A percentile compares a stretch with the other conserved stretches of the same genome.
Evolutionary conservation across 164 flowering plant genomes (phyloP).

Genomic region (Chloranthus sessilifolius): DNA sequence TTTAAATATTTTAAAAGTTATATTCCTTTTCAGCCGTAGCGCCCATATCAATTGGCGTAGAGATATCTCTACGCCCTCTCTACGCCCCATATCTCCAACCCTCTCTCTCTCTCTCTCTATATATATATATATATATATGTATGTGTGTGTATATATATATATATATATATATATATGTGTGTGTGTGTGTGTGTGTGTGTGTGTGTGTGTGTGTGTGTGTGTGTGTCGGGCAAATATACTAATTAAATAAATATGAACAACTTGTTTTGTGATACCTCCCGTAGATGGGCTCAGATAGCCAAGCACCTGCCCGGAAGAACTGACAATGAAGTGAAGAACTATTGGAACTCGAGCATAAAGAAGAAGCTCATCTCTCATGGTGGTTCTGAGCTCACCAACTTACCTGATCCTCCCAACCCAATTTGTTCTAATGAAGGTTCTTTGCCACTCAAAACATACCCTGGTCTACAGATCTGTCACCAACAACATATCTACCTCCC

Average conservation of each 20-base stretch:
- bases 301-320: constrained; percentile 88
- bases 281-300: constrained; percentile 94
- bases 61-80: too few relatives aligned
- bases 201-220: too few relatives aligned
- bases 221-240: too few relatives aligned
- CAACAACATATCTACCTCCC: constrained; percentile 25
- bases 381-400: constrained; percentile 10
- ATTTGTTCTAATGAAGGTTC: constrained; percentile 11
- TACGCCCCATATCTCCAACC: too few relatives aligned
- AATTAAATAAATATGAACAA: neutral
- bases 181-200: too few relatives aligned
- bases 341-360: constrained; percentile 90
- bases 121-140: too few relatives aligned
- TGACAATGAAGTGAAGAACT: constrained; percentile 92
- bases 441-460: constrained; percentile 21
- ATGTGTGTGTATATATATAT: too few relatives aligned
- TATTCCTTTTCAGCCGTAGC: too few relatives aligned
- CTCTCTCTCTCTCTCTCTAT: too few relatives aligned
- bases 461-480: constrained; percentile 18
- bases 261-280: constrained; percentile 1
- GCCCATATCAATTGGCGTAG: too few relatives aligned
- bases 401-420: constrained; percentile 18
- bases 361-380: constrained; percentile 56
- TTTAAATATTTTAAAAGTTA: too few relatives aligned
- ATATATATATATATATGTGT: too few relatives aligned